Evolutionary conservation across 1,139 yeast genomes (phyloP).

Genomic region (Nakaseomyces uthaithaninus): DNA sequence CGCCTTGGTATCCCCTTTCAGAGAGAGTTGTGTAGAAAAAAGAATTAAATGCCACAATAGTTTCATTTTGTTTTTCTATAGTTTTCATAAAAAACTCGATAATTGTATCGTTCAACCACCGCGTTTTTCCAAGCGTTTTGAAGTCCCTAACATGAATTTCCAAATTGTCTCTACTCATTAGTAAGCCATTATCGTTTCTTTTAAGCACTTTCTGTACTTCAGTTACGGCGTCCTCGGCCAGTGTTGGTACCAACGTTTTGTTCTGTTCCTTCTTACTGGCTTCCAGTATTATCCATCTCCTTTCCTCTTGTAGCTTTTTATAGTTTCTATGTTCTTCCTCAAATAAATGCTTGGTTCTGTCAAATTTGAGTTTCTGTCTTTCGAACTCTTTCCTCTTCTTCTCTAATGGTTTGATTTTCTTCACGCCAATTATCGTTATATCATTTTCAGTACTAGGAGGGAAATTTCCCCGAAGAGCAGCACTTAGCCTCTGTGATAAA

Average conservation of each 20-base stretch:
- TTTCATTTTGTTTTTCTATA: slow-evolving; percentile 34
- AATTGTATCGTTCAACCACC: slow-evolving; percentile 87
- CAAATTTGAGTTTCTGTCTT: slow-evolving; percentile 21
- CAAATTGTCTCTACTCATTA: slow-evolving; percentile 41
- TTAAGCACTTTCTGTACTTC: slow-evolving; percentile 38
- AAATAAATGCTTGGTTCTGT: slow-evolving; percentile 25
- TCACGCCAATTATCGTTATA: slow-evolving; percentile 31
- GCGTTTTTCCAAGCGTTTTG: slow-evolving; percentile 56
- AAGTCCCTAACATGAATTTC: slow-evolving; percentile 63
- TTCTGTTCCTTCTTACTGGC: slow-evolving; percentile 33
- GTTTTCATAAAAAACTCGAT: slow-evolving; percentile 74
- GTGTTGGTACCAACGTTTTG: slow-evolving; percentile 22
- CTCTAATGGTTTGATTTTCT: slow-evolving; percentile 24
- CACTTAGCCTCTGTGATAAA: slow-evolving; percentile 25
- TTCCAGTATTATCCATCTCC: slow-evolving; percentile 35
- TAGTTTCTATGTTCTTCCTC: slow-evolving; percentile 37
- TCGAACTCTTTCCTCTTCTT: slow-evolving; percentile 23
- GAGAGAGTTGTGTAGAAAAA: slow-evolving; percentile 74
- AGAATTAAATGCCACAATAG: slow-evolving; percentile 70
- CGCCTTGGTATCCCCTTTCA: slow-evolving; percentile 69
- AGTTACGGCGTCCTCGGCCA: slow-evolving; percentile 31
- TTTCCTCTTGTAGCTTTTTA: slow-evolving; percentile 37
- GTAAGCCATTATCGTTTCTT: slow-evolving; percentile 29
- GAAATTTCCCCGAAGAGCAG: slow-evolving; percentile 16
- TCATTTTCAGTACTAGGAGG: slow-evolving; percentile 21